Conservation (phyloP, 2,329 filamentous ascomycete genomes). For the Emmonsia crescens region DNA sequence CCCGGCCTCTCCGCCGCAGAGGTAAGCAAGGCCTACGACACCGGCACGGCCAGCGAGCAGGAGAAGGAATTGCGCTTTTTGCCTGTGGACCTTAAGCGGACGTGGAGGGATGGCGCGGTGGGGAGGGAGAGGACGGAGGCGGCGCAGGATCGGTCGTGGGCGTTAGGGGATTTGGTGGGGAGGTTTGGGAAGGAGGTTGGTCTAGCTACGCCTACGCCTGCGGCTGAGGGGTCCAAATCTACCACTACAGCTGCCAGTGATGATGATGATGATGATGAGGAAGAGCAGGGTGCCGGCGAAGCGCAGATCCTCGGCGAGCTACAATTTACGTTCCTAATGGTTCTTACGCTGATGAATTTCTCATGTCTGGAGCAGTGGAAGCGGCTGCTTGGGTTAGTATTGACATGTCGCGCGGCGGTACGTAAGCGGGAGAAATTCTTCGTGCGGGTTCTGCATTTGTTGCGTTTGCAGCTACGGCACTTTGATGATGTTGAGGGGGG, state of each 20-base stretch:
- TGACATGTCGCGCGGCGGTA: constrained; percentile 47
- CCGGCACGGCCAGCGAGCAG: constrained; percentile 20
- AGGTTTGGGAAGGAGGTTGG: constrained; percentile 20
- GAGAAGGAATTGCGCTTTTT: constrained; percentile 44
- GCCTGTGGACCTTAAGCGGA: constrained; percentile 50
- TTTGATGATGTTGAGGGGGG: constrained; percentile 50
- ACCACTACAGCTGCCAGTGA: neutral
- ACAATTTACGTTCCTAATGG: constrained; percentile 53
- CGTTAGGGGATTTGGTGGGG: constrained; percentile 43
- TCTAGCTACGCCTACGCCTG: constrained; percentile 2
- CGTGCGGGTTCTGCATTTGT: constrained; percentile 37
- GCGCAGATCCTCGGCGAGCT: constrained; percentile 45
- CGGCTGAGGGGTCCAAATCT: too few species aligned
- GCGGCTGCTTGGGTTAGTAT: constrained; percentile 43
- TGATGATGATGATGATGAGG: neutral
- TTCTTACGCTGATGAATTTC: constrained; percentile 54
- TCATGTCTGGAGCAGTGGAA: constrained; percentile 58
- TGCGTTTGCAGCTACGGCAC: constrained; percentile 45
- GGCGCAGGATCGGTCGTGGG: constrained; percentile 53
- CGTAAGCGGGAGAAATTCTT: constrained; percentile 40
- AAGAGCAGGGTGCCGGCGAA: constrained; percentile 19
- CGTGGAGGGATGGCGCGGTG: constrained; percentile 51
- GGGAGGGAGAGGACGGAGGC: constrained; percentile 52
- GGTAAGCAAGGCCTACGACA: constrained; percentile 8
- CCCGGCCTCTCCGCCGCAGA: constrained; percentile 40